Evolutionary conservation across 768 basidiomycete species (phyloP).

Genomic region (Pulveroboletus frians): DNA sequence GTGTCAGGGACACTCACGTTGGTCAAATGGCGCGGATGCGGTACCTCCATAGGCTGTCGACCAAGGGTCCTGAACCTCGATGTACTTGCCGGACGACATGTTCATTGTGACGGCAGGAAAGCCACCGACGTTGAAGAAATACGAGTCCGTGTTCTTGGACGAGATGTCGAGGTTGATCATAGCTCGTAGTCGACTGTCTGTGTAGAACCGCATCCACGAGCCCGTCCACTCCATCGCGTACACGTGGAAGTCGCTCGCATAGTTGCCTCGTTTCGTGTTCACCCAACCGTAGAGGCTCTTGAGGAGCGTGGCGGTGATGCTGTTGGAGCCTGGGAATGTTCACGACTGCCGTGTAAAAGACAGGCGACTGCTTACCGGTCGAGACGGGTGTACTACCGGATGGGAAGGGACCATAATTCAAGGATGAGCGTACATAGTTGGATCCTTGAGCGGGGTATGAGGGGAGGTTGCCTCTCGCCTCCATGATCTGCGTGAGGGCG

Average conservation of each 20-base stretch:
- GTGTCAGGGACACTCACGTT: conserved; percentile 22
- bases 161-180: conserved; percentile 47
- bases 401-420: conserved; percentile 64
- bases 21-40: conserved; percentile 41
- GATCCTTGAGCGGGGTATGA: conserved; percentile 39
- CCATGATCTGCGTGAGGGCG: conserved; percentile 41
- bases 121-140: conserved; percentile 48
- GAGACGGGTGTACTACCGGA: conserved; percentile 31
- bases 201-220: conserved; percentile 49
- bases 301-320: conserved; percentile 23
- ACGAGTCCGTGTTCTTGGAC: conserved; percentile 37
- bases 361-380: conserved; percentile 10
- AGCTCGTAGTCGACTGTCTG: conserved; percentile 46
- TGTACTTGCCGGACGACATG: conserved; percentile 33
- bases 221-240: conserved; percentile 60
- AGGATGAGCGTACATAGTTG: conserved; percentile 48
- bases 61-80: conserved; percentile 48
- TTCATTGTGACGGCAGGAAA: conserved; percentile 50
- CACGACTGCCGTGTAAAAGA: not conserved
- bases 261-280: conserved; percentile 38
- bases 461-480: conserved; percentile 46
- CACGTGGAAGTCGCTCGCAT: conserved; percentile 45
- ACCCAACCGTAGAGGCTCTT: conserved; percentile 36
- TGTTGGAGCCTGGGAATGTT: conserved; percentile 4
- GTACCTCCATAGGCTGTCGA: conserved; percentile 35